Conservation (phyloP, 805 yeast species). For the Hanseniaspora occidentalis region DNA sequence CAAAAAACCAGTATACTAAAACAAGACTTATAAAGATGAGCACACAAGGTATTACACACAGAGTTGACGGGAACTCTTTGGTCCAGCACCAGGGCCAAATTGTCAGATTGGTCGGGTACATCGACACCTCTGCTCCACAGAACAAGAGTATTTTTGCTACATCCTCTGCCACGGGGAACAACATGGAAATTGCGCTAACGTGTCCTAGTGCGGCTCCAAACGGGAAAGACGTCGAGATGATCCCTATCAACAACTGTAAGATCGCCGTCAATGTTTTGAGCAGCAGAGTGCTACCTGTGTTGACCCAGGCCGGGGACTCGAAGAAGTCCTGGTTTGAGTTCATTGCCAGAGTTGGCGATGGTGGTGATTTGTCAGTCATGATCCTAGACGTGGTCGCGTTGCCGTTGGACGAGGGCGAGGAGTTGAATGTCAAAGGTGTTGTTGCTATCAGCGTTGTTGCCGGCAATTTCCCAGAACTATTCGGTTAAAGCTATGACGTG, state of each 20-base stretch:
- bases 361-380: conserved; percentile 22
- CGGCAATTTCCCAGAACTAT: conserved; percentile 22
- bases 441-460: conserved; percentile 21
- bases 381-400: conserved; percentile 24
- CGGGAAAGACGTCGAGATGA: conserved; percentile 17
- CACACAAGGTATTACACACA: conserved; percentile 3
- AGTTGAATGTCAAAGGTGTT: conserved; percentile 21
- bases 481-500: too few species aligned
- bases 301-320: conserved; percentile 4
- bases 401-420: conserved; percentile 17
- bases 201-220: conserved; percentile 12
- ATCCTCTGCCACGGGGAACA: background rate
- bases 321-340: conserved; percentile 21
- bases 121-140: conserved; percentile 20
- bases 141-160: conserved; percentile 12
- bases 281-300: conserved; percentile 9
- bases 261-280: conserved; percentile 15
- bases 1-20: background rate
- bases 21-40: background rate
- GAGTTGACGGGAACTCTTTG: conserved; percentile 21
- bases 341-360: conserved; percentile 22
- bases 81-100: conserved; percentile 16
- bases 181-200: background rate
- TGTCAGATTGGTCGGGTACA: conserved; percentile 23
- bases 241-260: conserved; percentile 18